These are phyloP conservation scores for Sarocladium oryzae DNA, from an alignment of 2,329 filamentous ascomycete species.

Conservation along the genomic window DNA sequence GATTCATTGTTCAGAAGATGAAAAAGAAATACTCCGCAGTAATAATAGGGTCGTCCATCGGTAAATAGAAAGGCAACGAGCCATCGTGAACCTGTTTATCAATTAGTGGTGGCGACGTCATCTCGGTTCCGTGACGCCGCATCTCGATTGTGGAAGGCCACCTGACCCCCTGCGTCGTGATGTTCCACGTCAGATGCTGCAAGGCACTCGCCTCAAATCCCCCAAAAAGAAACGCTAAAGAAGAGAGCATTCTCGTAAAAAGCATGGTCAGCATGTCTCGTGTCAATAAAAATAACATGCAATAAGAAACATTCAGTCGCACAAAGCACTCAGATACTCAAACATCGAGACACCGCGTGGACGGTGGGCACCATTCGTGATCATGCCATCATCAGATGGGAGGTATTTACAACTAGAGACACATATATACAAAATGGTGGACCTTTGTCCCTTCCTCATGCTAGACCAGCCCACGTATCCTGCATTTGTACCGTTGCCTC, in stretches of 20 bases:
- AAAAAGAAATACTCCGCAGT: too few species aligned
- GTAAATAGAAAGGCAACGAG: background rate
- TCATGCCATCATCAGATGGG: constrained; percentile 28
- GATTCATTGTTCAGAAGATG: background rate
- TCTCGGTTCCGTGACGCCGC: background rate
- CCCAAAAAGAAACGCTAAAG: background rate
- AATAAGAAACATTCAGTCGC: constrained; percentile 1
- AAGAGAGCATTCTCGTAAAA: constrained; percentile 1
- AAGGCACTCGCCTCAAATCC: background rate
- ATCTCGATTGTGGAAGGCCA: constrained; percentile 1
- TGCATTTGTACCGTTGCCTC: constrained; percentile 34
- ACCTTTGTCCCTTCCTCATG: constrained; percentile 21
- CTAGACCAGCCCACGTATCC: constrained; percentile 33
- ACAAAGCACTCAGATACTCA: background rate
- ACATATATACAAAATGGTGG: constrained; percentile 31
- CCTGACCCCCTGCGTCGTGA: constrained; percentile 5
- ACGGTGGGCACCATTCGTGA: background rate
- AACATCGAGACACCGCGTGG: constrained; percentile 4
- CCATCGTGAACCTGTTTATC: background rate
- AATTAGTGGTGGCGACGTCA: constrained; percentile 1
- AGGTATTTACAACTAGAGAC: constrained; percentile 30
- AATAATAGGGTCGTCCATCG: too few species aligned
- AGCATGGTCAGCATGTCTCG: constrained; percentile 6
- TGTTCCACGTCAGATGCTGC: constrained; percentile 9
- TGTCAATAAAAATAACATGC: background rate